Evolutionary conservation across 2,329 filamentous ascomycete genomes (phyloP), one percentile per base, ranked within the genome.

Genomic region (Alternaria hordeiaustralica): DNA sequence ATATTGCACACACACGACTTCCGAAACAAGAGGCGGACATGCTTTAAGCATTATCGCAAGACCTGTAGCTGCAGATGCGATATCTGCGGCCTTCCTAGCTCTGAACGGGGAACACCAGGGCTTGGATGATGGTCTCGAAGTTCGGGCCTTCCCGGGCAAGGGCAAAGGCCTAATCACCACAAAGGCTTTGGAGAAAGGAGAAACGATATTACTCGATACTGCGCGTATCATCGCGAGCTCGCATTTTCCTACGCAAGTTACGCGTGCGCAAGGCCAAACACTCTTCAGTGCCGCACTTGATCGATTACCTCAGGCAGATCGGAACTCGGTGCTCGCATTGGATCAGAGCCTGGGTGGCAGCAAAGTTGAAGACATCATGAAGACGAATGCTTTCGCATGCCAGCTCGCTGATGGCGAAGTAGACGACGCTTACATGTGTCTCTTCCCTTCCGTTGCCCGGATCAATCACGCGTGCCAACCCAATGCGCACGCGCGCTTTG

Each of bases 391-490:
- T 2, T 74, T 74, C 56, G 67, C 68, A 4, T 74, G 72, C 21
- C 66, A 65, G 15, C 47, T 72, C n/a, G 41, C 66, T 11, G 72
- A 74, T 33, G 71, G 66, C n/a, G 59, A 58, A 7, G 56, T 63
- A 26, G 69, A 62, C 12, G 69, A 71, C 20, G 69, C 63, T 5
- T 74, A 74, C 53, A 66, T 74, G 55, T 73, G 72, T 56, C 62
- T 74, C 8, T 74, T 72, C 46, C 70, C 72, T 3, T 60, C 60
- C 12, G 68, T 74, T 2, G 63, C 70, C 44, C 61, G 72, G 3
- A 73, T 74, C 54, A 74, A 74, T 20, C 72, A 74, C 41, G 71
- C 71, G 10, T 74, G 72, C 26, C 63, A 58, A 9, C 70, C 72
- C 1, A 74, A 73, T 23, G 67, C 72, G 18, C 66, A 72, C 60